Evolutionary conservation across 345 rosid species (phyloP), one percentile per base, ranked within the genome.

Genomic region (Mercurialis annua): DNA sequence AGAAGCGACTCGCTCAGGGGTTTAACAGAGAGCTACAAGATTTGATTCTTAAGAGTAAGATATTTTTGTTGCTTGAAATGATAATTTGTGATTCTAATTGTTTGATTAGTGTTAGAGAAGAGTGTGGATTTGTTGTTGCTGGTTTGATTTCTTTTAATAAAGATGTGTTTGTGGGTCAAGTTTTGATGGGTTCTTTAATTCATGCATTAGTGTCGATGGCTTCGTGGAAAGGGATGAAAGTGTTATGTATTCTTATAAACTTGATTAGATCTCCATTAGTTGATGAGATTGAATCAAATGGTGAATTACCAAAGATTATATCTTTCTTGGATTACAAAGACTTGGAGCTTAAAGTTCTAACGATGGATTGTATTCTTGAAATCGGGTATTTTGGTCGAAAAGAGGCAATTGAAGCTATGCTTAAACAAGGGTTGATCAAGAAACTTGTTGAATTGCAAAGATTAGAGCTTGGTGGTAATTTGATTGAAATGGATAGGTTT

Each of bases 121-220:
- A 71, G 10, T 76, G 83, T 2, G 91, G 83, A 2, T 80, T 62
- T 36, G 73, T 74, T 11, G 46, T 86, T 1, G 71, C 80, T 1
- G 79, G 84, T 14, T 68, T 88, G 73, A 81, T 88, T 51, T 66
- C 68, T 49, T 88, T 88, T 73, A 88, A 88, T 80, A 84, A 86
- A 69, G 91, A 86, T 59, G 95, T 86, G 6, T 88, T 88, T 24
- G 88, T 76, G 26, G 95, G 91, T 34, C 84, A 86, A 75, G 81
- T 86, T 49, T 14, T 64, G 6, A 83, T 83, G 86, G 82, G 80
- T 57, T 65, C 61, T 20, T 69, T 84, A 7, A 73, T 86, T 8
- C 80, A 73, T 2, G 91, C 88, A 21, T 71, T 88, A 6, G 56
- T 83, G 11, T 63, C 70, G 20, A 74, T 84, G 67, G 74, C 48